Percentiles rank a stretch among this genome's conserved stretches.
Conservation (phyloP, 129 eudicot species). For the Oenanthe sinensis region DNA sequence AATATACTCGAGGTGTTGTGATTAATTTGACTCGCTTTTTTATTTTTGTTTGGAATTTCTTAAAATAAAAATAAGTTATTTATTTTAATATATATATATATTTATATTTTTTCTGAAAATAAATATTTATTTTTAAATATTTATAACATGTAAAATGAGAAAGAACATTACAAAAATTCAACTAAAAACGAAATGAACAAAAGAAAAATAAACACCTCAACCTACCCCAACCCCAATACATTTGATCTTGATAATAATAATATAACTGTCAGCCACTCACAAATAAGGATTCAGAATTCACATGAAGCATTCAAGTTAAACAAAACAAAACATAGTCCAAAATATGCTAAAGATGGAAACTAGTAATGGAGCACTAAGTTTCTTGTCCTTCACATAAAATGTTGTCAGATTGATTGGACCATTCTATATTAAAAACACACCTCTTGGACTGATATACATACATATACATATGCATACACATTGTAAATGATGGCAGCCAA, state of each 20-base stretch:
- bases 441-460: background rate
- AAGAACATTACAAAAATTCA: too few species aligned
- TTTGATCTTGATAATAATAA: too few species aligned
- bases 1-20: too few species aligned
- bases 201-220: too few species aligned
- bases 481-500: background rate
- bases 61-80: too few species aligned
- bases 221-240: background rate
- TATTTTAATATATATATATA: too few species aligned
- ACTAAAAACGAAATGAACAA: too few species aligned
- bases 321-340: background rate
- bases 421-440: background rate
- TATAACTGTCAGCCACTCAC: background rate
- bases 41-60: too few species aligned
- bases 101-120: too few species aligned
- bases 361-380: background rate
- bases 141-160: too few species aligned
- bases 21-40: too few species aligned
- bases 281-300: background rate
- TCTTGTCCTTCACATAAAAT: background rate
- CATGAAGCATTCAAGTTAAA: background rate
- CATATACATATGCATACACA: background rate
- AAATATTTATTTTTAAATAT: too few species aligned
- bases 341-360: background rate
- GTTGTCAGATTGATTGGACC: slow-evolving; percentile 1